phyloP scores from a whole-genome alignment of 2,329 filamentous ascomycete genomes.

The Amesomyces nigricolor region DNA sequence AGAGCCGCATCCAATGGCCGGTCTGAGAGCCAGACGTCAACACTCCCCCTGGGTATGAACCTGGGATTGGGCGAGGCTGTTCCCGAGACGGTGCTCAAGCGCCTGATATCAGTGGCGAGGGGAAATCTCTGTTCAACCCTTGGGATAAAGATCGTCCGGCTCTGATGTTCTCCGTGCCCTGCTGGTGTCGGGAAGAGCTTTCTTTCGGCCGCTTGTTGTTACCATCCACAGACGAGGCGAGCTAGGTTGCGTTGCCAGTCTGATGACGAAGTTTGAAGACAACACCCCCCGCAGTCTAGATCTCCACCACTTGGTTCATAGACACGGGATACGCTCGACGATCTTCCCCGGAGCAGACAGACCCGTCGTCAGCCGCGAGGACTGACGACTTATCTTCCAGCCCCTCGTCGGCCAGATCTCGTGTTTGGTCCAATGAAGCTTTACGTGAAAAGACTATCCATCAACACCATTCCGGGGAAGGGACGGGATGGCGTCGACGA shows the following conservation, averaged over 20 bases:
- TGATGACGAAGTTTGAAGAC: background rate
- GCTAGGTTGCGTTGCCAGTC: slow-evolving; percentile 2
- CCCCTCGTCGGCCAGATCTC: background rate
- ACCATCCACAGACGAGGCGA: background rate
- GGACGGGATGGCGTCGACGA: slow-evolving; percentile 9
- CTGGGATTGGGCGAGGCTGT: slow-evolving; percentile 10
- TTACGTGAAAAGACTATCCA: background rate
- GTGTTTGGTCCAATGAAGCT: background rate
- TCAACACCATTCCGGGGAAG: background rate
- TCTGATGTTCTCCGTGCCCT: background rate
- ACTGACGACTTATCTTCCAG: background rate
- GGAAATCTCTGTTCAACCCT: background rate
- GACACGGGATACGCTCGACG: background rate
- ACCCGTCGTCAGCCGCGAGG: slow-evolving; percentile 11
- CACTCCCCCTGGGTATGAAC: background rate
- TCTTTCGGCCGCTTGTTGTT: background rate
- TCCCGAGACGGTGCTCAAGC: slow-evolving; percentile 3
- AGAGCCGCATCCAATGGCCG: slow-evolving; percentile 10
- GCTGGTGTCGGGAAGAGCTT: background rate
- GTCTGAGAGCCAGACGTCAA: background rate
- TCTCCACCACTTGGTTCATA: background rate
- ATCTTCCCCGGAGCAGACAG: slow-evolving; percentile 6
- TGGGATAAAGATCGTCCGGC: slow-evolving; percentile 9
- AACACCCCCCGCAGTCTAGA: background rate
- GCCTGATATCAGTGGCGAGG: slow-evolving; percentile 5